phyloP scores from a whole-genome alignment of 2,329 filamentous ascomycete genomes.

The Drechslerella dactyloides region DNA sequence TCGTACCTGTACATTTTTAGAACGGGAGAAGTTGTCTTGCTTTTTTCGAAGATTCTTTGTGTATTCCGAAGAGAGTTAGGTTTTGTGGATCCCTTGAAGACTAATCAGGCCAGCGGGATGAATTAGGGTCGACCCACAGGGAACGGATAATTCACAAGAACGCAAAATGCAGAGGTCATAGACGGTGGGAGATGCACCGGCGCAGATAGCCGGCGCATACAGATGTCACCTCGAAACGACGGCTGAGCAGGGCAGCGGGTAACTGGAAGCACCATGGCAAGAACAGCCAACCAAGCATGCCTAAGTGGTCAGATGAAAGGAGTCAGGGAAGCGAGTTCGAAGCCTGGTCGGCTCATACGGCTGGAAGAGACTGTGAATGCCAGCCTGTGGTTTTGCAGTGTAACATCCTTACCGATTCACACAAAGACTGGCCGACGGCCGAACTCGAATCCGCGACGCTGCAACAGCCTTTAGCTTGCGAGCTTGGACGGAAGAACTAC shows the following conservation, averaged over 20 bases:
- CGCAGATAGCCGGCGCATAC: slow-evolving; percentile 21
- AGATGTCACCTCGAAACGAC: slow-evolving; percentile 13
- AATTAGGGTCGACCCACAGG: slow-evolving; percentile 36
- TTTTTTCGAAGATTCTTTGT: slow-evolving; percentile 44
- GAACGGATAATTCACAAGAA: slow-evolving; percentile 39
- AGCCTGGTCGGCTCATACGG: no score
- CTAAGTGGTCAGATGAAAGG: background rate
- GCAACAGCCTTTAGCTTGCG: background rate
- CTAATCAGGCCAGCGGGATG: slow-evolving; percentile 37
- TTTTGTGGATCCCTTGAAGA: slow-evolving; percentile 11
- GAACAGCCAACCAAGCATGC: no score
- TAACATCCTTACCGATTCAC: no score
- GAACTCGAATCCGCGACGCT: background rate
- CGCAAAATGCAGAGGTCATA: background rate
- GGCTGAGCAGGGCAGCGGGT: no score
- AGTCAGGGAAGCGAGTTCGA: background rate
- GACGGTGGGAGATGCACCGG: background rate
- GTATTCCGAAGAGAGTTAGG: slow-evolving; percentile 33
- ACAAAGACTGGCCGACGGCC: no score
- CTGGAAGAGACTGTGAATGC: no score
- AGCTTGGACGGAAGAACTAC: slow-evolving; percentile 1
- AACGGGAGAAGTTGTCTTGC: slow-evolving; percentile 44
- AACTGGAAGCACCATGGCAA: no score
- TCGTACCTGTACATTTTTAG: slow-evolving; percentile 45
- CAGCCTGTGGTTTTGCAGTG: no score